Evolutionary conservation across 2,329 filamentous ascomycete species (phyloP), one percentile per base, ranked within the genome.

Genomic region (Fusarium irregulare): DNA sequence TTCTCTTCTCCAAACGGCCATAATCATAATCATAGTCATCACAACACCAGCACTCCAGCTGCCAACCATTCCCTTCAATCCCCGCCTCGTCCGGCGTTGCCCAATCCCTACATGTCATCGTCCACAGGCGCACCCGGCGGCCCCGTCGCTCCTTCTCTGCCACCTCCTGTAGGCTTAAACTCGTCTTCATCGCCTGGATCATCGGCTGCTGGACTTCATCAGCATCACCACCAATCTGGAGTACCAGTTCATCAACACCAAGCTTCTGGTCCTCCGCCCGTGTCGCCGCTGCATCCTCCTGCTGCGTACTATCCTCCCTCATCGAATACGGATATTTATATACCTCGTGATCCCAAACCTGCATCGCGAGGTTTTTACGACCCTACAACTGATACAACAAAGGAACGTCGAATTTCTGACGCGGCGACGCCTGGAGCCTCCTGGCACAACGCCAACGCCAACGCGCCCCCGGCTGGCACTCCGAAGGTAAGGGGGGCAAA

Each of bases 321-420:
- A 69, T 68, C 79, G 63, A 64, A 68, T 27, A 48, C 65, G 60
- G 74, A 75, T 63, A 58, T 70, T 64, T 79, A 80, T 64, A n/a
- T 76, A 76, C 60, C 74, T 48, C 82, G 79, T 76, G 81, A 81
- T 56, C 56, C 54, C 20, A 82, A 83, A 75, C 74, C 80, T 56
- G 75, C 78, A 18, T 77, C 79, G 59, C 79, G 84, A 73, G 82
- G 83, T 76, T 86, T 85, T 78, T 87, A 87, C 79, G 85, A 87
- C 72, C 85, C 85, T 18, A 83, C 83, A 45, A 85, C 83, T 45
- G 85, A 87, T 78, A 82, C 81, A 64, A 83, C 81, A 50, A 82
- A 80, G 66, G 83, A 84, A 75, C 83, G 82, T 73, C 80, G 79
- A 65, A 77, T 82, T 71, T 84, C 73, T 68, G 84, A 86, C 74